phyloP scores from a whole-genome alignment of 1,139 yeast genomes.

The Yamadazyma oceani region DNA sequence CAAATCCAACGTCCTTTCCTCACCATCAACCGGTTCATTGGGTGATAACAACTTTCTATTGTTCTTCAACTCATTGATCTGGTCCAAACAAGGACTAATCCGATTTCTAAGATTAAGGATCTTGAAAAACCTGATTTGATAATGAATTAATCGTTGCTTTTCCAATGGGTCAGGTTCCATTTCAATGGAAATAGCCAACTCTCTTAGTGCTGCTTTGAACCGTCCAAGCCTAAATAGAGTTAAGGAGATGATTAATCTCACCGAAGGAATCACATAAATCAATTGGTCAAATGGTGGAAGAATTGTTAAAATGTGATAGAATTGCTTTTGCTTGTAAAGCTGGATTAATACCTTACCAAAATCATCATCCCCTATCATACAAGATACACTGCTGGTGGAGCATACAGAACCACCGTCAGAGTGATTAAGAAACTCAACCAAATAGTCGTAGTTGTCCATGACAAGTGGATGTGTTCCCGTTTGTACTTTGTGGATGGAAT shows the following conservation, averaged over 20 bases:
- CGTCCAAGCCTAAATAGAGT: conserved; percentile 28
- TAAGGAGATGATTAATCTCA: conserved; percentile 19
- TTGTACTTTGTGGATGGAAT: neutral
- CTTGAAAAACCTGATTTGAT: conserved; percentile 19
- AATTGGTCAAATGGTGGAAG: conserved; percentile 12
- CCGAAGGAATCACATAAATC: conserved; percentile 3
- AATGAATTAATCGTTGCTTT: conserved; percentile 18
- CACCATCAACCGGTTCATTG: neutral
- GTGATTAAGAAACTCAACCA: conserved; percentile 7
- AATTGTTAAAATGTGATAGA: conserved; percentile 16
- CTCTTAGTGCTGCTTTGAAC: conserved; percentile 24
- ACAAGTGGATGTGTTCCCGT: neutral
- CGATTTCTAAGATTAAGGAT: conserved; percentile 16
- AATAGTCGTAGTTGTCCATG: conserved; percentile 8
- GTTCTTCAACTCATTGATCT: conserved; percentile 12
- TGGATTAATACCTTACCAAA: neutral
- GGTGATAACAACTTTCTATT: neutral
- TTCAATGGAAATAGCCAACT: conserved; percentile 29
- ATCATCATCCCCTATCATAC: conserved; percentile 2
- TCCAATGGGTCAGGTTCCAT: conserved; percentile 17
- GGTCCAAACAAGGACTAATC: conserved; percentile 13
- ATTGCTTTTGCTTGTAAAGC: conserved; percentile 14
- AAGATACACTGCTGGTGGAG: neutral
- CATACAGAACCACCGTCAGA: neutral
- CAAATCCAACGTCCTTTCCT: neutral